Evolutionary conservation across 345 rosid species (phyloP).

Genomic region (Rhizophora apiculata): DNA sequence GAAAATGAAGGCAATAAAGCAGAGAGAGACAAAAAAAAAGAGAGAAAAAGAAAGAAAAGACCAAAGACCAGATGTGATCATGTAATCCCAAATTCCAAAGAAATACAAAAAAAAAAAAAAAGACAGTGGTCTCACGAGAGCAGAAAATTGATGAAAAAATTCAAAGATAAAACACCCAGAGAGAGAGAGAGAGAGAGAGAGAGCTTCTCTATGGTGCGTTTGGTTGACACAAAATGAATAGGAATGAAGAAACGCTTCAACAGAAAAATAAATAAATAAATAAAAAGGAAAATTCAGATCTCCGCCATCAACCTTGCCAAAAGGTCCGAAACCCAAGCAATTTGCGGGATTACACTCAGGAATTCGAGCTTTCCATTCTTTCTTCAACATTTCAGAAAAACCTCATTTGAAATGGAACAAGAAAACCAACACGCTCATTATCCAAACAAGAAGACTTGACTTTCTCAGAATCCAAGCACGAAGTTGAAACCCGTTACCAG

Average conservation of each 20-base stretch:
- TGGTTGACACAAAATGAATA: background rate
- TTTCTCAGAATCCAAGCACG: background rate
- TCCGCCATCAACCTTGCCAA: background rate
- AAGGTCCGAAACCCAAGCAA: background rate
- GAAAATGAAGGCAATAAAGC: no score
- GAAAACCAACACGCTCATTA: background rate
- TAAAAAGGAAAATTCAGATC: background rate
- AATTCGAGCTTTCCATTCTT: background rate
- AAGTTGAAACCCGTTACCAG: background rate
- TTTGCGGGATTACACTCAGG: background rate
- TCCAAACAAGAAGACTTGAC: background rate
- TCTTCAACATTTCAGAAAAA: background rate
- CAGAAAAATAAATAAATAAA: background rate
- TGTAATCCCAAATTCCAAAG: background rate
- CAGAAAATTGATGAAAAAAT: background rate
- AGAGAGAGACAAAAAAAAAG: no score
- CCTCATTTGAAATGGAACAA: background rate
- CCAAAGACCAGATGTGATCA: background rate
- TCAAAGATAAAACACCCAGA: background rate
- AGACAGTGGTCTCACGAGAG: background rate
- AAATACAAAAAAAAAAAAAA: background rate
- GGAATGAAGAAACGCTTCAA: background rate
- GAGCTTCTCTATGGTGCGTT: background rate
- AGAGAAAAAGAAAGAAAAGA: no score
- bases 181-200: background rate